Percentiles rank a stretch among this genome's conserved stretches.
Evolutionary conservation across 2,329 filamentous ascomycete species (phyloP).

Genomic region (Fusarium odoratissimum): DNA sequence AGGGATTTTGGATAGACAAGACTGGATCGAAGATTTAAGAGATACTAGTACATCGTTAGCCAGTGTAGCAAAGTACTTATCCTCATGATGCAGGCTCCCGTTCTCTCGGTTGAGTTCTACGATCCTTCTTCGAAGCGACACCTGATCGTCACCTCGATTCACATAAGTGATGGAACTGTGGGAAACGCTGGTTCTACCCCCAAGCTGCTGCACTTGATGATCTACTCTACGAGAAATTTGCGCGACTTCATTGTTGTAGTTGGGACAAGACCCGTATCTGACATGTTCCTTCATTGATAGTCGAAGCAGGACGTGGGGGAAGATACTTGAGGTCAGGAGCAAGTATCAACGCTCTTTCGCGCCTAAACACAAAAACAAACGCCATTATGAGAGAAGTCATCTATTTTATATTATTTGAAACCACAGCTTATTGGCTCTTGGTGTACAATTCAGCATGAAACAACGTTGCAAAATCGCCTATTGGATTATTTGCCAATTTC

Average conservation of each 20-base stretch:
- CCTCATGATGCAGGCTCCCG: neutral
- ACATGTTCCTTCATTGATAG: neutral
- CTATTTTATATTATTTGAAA: neutral
- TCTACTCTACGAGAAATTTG: neutral
- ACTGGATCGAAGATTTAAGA: neutral
- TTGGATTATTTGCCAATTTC: neutral
- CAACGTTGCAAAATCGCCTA: neutral
- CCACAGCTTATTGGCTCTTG: neutral
- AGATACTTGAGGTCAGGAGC: neutral
- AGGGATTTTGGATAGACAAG: neutral
- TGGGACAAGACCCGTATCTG: neutral
- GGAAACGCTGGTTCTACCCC: constrained; percentile 1
- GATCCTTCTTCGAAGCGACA: constrained; percentile 1
- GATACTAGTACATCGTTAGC: neutral
- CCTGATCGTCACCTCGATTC: neutral
- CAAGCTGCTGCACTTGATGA: neutral
- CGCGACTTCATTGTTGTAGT: neutral
- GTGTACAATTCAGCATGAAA: neutral
- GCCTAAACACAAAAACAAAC: neutral
- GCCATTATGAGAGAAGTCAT: neutral
- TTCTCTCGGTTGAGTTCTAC: constrained; percentile 3
- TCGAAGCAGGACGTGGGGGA: neutral
- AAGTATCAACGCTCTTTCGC: neutral
- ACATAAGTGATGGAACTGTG: neutral
- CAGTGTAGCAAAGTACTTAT: neutral